phyloP scores from a whole-genome alignment of 2,329 filamentous ascomycete genomes.

The Geosmithia putterillii region DNA sequence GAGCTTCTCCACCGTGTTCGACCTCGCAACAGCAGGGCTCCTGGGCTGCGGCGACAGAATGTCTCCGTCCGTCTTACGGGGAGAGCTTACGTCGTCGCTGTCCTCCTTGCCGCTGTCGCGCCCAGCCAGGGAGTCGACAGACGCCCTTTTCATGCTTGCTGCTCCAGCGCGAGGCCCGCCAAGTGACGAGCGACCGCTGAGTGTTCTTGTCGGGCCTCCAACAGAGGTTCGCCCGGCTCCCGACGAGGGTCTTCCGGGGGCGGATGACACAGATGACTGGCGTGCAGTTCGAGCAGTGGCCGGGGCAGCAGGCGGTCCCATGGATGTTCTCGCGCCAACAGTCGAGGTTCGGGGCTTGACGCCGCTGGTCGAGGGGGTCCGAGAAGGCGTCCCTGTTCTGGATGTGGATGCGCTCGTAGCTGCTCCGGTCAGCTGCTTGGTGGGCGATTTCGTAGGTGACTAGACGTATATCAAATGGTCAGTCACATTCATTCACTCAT shows the following conservation, averaged over 20 bases:
- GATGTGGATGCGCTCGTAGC: slow-evolving; percentile 45
- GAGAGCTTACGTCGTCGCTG: slow-evolving; percentile 23
- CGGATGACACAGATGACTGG: slow-evolving; percentile 31
- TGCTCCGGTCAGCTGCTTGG: slow-evolving; percentile 52
- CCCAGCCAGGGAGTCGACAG: slow-evolving; percentile 32
- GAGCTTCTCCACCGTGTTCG: slow-evolving; percentile 39
- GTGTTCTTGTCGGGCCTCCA: slow-evolving; percentile 18
- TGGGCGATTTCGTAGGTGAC: slow-evolving; percentile 71
- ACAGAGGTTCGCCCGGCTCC: slow-evolving; percentile 7
- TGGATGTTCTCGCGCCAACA: slow-evolving; percentile 46
- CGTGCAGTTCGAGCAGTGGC: slow-evolving; percentile 24
- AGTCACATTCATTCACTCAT: neutral
- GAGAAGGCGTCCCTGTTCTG: slow-evolving; percentile 51
- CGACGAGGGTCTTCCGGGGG: slow-evolving; percentile 15
- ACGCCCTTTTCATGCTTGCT: slow-evolving; percentile 27
- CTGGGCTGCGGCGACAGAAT: slow-evolving; percentile 34
- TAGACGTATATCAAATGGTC: slow-evolving; percentile 15
- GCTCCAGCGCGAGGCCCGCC: slow-evolving; percentile 18
- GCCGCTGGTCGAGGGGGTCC: slow-evolving; percentile 25
- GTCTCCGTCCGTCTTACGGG: slow-evolving; percentile 38
- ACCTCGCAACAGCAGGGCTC: slow-evolving; percentile 37
- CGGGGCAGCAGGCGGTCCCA: slow-evolving; percentile 51
- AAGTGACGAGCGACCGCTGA: slow-evolving; percentile 26
- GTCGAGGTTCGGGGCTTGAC: slow-evolving; percentile 43
- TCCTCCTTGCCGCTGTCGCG: slow-evolving; percentile 26